Conservation (phyloP, 495 filamentous ascomycete species). For the Hypoxylon trugodes region DNA sequence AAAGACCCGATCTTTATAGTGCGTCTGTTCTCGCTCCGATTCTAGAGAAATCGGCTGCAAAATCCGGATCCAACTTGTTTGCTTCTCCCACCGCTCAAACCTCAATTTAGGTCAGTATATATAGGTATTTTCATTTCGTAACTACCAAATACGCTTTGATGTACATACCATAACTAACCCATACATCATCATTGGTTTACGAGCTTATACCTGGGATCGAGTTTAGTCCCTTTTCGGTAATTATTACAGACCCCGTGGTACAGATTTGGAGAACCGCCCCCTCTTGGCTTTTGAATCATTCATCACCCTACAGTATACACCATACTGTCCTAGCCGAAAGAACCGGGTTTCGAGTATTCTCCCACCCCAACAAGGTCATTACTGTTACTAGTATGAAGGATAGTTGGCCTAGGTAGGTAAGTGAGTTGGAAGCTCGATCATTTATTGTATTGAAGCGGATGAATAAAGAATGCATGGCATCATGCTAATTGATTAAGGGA, state of each 20-base stretch:
- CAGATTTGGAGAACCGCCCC: conserved; percentile 28
- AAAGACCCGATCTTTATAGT: conserved; percentile 4
- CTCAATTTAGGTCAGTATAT: conserved; percentile 10
- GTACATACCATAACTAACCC: conserved; percentile 8
- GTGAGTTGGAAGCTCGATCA: conserved; percentile 2
- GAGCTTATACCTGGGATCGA: conserved; percentile 26
- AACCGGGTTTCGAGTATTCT: conserved; percentile 22
- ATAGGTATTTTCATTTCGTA: conserved; percentile 14
- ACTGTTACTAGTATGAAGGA: conserved; percentile 7
- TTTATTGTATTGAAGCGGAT: conserved; percentile 28
- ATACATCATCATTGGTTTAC: conserved; percentile 13
- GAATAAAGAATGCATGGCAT: conserved; percentile 18
- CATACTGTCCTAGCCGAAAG: conserved; percentile 26
- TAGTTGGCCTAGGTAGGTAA: conserved; percentile 3
- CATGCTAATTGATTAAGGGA: conserved; percentile 32
- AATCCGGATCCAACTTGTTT: conserved; percentile 7
- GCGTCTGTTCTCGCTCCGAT: background rate
- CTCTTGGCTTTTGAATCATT: conserved; percentile 27
- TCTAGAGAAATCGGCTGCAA: conserved; percentile 19
- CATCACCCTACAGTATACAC: too few species aligned
- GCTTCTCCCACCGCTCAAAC: conserved; percentile 19
- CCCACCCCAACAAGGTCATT: conserved; percentile 2
- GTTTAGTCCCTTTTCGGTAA: conserved; percentile 32
- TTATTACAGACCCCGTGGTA: conserved; percentile 39
- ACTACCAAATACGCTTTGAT: conserved; percentile 9